Evolutionary conservation across 805 yeast species (phyloP), one percentile per base, ranked within the genome.

Genomic region (Candida michaelii): DNA sequence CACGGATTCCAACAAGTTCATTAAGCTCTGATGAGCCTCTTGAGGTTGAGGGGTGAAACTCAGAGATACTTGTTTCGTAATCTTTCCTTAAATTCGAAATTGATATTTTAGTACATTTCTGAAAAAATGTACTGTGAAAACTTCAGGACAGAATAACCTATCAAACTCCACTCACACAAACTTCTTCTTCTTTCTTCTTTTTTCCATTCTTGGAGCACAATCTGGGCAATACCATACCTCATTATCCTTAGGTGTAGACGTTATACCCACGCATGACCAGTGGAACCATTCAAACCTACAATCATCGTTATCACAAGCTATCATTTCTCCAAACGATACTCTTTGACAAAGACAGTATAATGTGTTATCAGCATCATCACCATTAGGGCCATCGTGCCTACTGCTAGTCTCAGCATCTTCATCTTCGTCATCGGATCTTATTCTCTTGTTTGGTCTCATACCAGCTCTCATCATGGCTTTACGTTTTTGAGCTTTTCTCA

Each of bases 271-370:
- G 70, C 99, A 93, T 43, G 82, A 84, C 74, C 90, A 91, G 63
- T 93, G 99, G 66, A 91, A 91, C 98, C 98, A 91, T 60, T 89
- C 97, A 50, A 74, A 82, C 57, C 82, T 79, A 69, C 99, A 93
- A 53, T 84, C 82, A 17, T 84, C 85, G 48, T 89, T 86, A 59
- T 93, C 99, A 66, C 99, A 93, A 0, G 95, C 98, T 57, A 93
- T 88, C 99, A 93, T 93, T 54, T 84, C 90, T 19, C 99, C 99
- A 66, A 85, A 89, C 0, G 97, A 90, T 0, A 88, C 96, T 51
- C 93, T 84, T 61, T 89, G 96, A 60, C 99, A 93, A 66, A 87
- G 84, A 64, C 99, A 93, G 60, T 91, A 91, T 42, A 71, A 54
- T 38, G 62, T 68, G 46, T 70, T 69, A 46, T 71, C 76, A 0